These are phyloP conservation scores for Pythium plurisporium DNA, from an alignment of 352 stramenopile genomes.

Conservation along the genomic window DNA sequence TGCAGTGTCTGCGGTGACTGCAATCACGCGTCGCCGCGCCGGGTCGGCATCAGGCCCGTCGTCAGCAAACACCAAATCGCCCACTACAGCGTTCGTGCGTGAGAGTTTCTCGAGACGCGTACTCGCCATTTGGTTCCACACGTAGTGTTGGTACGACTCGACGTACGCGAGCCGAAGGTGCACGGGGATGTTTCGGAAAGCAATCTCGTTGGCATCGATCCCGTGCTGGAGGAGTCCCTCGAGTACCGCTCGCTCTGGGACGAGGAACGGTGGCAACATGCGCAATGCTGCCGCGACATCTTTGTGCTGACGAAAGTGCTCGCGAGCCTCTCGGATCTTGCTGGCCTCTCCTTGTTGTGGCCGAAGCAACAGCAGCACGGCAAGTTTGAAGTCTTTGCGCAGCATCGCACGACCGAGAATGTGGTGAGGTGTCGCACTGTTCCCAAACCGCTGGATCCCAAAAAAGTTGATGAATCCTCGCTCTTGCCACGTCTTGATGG, in stretches of 20 bases:
- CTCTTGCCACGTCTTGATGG: constrained; percentile 44
- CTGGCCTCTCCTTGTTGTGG: constrained; percentile 77
- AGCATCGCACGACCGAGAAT: constrained; percentile 90
- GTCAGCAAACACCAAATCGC: constrained; percentile 13
- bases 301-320: constrained; percentile 83
- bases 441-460: constrained; percentile 94
- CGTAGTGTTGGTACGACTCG: constrained; percentile 89
- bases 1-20: constrained; percentile 85
- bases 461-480: constrained; percentile 97
- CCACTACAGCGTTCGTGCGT: neutral
- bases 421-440: constrained; percentile 74
- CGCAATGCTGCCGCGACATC: constrained; percentile 69
- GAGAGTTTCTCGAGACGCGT: constrained; percentile 62
- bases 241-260: constrained; percentile 65
- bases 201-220: constrained; percentile 64
- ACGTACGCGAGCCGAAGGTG: constrained; percentile 63
- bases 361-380: constrained; percentile 90
- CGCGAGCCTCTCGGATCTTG: constrained; percentile 70
- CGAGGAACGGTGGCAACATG: constrained; percentile 71
- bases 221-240: constrained; percentile 73
- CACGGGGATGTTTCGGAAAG: constrained; percentile 60
- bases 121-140: constrained; percentile 95
- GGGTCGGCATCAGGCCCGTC: constrained; percentile 3
- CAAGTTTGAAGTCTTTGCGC: constrained; percentile 91
- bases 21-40: constrained; percentile 29